Conservation (phyloP, 352 stramenopile species). For the Phytopythium montanum region DNA sequence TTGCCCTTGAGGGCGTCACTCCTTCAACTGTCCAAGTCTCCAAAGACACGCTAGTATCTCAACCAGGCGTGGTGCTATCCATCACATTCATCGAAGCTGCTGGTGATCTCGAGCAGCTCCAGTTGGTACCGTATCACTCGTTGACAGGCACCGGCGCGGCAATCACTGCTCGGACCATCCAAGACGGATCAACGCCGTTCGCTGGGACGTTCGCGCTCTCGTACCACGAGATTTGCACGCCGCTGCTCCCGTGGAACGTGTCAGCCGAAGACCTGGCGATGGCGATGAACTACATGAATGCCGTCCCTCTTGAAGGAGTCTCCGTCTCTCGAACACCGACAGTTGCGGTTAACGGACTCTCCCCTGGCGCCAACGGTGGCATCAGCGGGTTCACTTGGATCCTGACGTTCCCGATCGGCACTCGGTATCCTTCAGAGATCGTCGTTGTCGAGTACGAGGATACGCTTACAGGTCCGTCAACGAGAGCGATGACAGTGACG, state of each 20-base stretch:
- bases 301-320: conserved; percentile 54
- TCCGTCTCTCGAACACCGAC: conserved; percentile 29
- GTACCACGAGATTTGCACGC: conserved; percentile 50
- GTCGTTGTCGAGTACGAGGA: conserved; percentile 21
- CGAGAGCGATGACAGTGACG: conserved; percentile 26
- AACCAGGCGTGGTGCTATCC: conserved; percentile 18
- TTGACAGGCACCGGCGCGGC: conserved; percentile 22
- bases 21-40: not conserved
- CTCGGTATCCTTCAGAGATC: conserved; percentile 29
- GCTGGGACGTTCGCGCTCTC: conserved; percentile 42
- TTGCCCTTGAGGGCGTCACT: not conserved
- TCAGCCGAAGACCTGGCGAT: conserved; percentile 76
- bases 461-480: conserved; percentile 29
- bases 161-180: conserved; percentile 22
- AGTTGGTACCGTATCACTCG: conserved; percentile 9
- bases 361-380: not conserved
- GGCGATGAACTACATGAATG: conserved; percentile 63
- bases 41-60: not conserved
- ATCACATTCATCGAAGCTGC: conserved; percentile 22
- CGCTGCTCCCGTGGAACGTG: conserved; percentile 68
- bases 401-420: conserved; percentile 47
- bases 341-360: not conserved
- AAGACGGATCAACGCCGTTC: conserved; percentile 36
- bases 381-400: conserved; percentile 40
- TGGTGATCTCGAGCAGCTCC: conserved; percentile 25